phyloP scores from a whole-genome alignment of 192 early-diverging fungal genomes.

The Rhizophlyctis rosea region DNA sequence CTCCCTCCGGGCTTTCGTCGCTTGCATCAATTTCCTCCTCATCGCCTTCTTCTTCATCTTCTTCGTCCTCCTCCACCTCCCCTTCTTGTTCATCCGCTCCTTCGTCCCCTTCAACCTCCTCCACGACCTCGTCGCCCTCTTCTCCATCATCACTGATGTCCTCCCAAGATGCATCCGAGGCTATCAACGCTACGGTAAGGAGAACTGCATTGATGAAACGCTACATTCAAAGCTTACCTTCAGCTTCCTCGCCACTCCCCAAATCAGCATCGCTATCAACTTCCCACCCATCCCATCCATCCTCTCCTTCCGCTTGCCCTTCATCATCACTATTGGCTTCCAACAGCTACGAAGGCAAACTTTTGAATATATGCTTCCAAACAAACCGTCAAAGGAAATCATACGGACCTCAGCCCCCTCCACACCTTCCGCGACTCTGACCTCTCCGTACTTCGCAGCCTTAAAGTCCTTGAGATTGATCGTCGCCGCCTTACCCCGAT shows the following conservation, averaged over 20 bases:
- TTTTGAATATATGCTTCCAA: constrained; percentile 15
- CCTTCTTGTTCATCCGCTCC: constrained; percentile 14
- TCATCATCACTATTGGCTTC: constrained; percentile 24
- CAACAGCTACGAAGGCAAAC: constrained; percentile 39
- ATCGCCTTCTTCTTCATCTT: constrained; percentile 24
- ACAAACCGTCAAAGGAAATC: constrained; percentile 1
- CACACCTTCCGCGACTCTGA: constrained; percentile 61
- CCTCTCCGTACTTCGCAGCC: constrained; percentile 69
- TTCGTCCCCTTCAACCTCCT: constrained; percentile 20
- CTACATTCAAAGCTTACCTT: constrained; percentile 30
- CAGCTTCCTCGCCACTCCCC: constrained; percentile 19
- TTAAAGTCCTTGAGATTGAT: constrained; percentile 67
- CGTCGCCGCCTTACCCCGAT: constrained; percentile 84
- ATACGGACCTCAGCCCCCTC: constrained; percentile 70
- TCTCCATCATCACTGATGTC: constrained; percentile 42
- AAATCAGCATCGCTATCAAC: constrained; percentile 1
- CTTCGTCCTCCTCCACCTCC: constrained; percentile 22
- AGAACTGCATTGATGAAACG: background rate
- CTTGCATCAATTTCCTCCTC: constrained; percentile 18
- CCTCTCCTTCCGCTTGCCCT: constrained; percentile 9
- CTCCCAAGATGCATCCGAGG: constrained; percentile 39
- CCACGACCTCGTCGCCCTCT: constrained; percentile 25
- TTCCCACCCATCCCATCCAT: constrained; percentile 26
- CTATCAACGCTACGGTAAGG: constrained; percentile 2
- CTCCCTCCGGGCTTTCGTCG: constrained; percentile 11